Percentiles rank a stretch among this genome's conserved stretches.
Evolutionary conservation across 106 monocot species (phyloP).

Genomic region (Dioscorea alata): DNA sequence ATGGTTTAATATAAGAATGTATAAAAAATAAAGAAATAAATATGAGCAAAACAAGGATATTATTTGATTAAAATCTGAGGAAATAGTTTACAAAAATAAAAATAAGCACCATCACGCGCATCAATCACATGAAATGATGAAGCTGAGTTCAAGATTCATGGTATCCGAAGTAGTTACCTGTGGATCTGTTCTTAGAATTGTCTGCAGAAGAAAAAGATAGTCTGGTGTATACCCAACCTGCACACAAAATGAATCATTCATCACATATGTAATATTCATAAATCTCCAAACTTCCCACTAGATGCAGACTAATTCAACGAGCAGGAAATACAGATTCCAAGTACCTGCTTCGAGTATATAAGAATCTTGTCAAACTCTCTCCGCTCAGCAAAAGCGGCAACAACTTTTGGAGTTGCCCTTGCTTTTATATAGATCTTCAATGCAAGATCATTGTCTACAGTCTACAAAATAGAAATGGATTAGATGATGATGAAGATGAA

Average conservation of each 20-base stretch:
- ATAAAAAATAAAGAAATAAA: too few relatives aligned
- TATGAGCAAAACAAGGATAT: too few relatives aligned
- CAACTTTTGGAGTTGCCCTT: slow-evolving; percentile 94
- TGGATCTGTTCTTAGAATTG: slow-evolving; percentile 89
- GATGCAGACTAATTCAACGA: not conserved
- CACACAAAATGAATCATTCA: slow-evolving; percentile 2
- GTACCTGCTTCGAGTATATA: slow-evolving; percentile 97
- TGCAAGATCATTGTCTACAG: slow-evolving; percentile 95
- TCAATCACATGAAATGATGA: too few relatives aligned
- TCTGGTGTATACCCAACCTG: slow-evolving; percentile 99
- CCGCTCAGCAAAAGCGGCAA: slow-evolving; percentile 98
- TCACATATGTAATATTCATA: too few relatives aligned
- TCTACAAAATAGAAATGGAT: slow-evolving; percentile 28
- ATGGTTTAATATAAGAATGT: too few relatives aligned
- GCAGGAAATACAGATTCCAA: not conserved
- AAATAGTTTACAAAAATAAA: too few relatives aligned
- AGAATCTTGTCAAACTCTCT: slow-evolving; percentile 99
- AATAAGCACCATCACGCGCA: too few relatives aligned
- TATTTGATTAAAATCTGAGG: too few relatives aligned
- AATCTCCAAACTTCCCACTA: too few relatives aligned
- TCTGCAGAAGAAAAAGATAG: slow-evolving; percentile 95
- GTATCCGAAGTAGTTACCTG: slow-evolving; percentile 47
- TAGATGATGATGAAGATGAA: not conserved
- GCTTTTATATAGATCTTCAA: slow-evolving; percentile 99
- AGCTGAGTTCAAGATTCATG: too few relatives aligned